These are phyloP conservation scores for Lentinus tigrinus DNA, from an alignment of 768 basidiomycete species.

Conservation along the genomic window DNA sequence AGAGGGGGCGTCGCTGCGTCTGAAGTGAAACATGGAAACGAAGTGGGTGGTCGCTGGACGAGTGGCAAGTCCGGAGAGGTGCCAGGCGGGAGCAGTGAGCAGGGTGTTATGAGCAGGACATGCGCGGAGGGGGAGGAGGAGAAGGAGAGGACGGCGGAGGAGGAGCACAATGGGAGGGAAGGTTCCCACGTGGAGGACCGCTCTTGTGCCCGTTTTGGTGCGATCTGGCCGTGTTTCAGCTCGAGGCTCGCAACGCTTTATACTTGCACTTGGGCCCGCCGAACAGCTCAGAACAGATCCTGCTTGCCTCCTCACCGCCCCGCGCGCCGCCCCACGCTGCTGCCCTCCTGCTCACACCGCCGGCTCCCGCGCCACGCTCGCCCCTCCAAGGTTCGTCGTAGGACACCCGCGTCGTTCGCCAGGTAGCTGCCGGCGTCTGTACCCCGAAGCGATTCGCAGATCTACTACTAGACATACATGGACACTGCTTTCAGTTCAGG, in stretches of 20 bases:
- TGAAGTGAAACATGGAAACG: conserved; percentile 18
- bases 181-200: conserved; percentile 15
- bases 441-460: no score
- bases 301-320: neutral
- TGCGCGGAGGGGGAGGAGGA: conserved; percentile 1
- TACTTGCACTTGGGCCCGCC: neutral
- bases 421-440: no score
- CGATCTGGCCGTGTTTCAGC: conserved; percentile 6
- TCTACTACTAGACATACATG: no score
- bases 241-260: conserved; percentile 5
- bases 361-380: neutral
- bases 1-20: conserved; percentile 10
- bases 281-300: neutral
- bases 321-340: neutral
- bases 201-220: conserved; percentile 17
- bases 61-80: neutral
- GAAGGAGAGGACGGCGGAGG: neutral
- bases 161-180: conserved; percentile 1
- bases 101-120: neutral
- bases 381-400: no score
- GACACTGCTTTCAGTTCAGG: no score
- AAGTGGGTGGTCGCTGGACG: neutral
- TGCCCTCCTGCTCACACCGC: neutral
- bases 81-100: neutral
- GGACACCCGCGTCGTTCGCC: no score